These are phyloP conservation scores for Drechslerella coelobrocha DNA, from an alignment of 2,329 filamentous ascomycete genomes.

Conservation along the genomic window DNA sequence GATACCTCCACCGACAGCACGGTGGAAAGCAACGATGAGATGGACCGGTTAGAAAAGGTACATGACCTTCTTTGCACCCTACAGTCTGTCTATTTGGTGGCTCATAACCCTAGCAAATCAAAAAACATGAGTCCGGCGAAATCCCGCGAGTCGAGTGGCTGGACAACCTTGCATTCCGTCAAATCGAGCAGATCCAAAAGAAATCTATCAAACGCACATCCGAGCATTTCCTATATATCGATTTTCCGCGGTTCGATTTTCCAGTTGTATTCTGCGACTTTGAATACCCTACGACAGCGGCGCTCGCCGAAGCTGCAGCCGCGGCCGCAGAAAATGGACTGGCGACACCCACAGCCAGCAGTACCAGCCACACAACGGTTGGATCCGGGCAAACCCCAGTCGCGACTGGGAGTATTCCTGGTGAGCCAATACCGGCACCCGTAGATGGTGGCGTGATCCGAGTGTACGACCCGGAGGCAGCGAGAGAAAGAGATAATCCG, in stretches of 20 bases:
- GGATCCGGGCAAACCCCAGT: conserved; percentile 1
- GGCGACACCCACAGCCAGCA: conserved; percentile 56
- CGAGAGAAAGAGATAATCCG: conserved; percentile 80
- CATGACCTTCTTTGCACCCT: background rate
- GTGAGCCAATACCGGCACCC: conserved; percentile 39
- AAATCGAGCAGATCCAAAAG: conserved; percentile 75
- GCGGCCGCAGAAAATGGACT: conserved; percentile 32
- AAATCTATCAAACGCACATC: conserved; percentile 59
- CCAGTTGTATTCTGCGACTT: conserved; percentile 93
- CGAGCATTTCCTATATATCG: conserved; percentile 83
- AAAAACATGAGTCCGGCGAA: conserved; percentile 98
- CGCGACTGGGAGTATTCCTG: conserved; percentile 20
- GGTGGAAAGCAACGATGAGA: conserved; percentile 78
- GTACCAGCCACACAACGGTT: conserved; percentile 60
- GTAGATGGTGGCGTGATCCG: conserved; percentile 71
- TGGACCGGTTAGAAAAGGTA: conserved; percentile 80
- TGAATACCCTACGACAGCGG: conserved; percentile 67
- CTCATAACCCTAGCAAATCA: conserved; percentile 68
- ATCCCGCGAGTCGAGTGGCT: conserved; percentile 93
- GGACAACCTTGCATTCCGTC: conserved; percentile 90
- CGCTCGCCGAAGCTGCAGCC: conserved; percentile 20
- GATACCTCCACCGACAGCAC: conserved; percentile 74
- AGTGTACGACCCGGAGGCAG: conserved; percentile 93
- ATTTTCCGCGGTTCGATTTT: conserved; percentile 93
- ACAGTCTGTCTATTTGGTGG: background rate